A percentile compares a stretch with the other conserved stretches of the same genome.
Evolutionary conservation across 305 asterid species (phyloP).

Genomic region (Salvia sclarea): DNA sequence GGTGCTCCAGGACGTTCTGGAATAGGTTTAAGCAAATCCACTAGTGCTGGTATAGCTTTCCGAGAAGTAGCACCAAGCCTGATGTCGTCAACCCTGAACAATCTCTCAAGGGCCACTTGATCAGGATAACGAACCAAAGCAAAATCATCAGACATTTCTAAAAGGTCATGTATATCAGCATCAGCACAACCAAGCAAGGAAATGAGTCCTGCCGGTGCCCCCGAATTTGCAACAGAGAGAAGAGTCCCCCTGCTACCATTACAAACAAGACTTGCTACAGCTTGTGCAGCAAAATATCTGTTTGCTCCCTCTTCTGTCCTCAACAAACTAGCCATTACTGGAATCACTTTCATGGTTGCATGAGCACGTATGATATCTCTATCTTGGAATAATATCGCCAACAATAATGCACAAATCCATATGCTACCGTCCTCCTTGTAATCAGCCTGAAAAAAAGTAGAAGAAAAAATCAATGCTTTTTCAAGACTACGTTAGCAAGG

Average conservation of each 20-base stretch:
- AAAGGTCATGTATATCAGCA: slow-evolving; percentile 74
- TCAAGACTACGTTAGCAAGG: slow-evolving; percentile 23
- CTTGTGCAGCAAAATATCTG: slow-evolving; percentile 98
- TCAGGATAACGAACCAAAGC: slow-evolving; percentile 85
- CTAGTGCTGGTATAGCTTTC: slow-evolving; percentile 97
- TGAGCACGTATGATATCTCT: slow-evolving; percentile 85
- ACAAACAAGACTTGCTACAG: slow-evolving; percentile 91
- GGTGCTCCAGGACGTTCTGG: slow-evolving; percentile 99
- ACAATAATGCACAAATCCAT: slow-evolving; percentile 82
- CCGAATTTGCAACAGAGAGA: slow-evolving; percentile 97
- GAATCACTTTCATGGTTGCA: slow-evolving; percentile 86
- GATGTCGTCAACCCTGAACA: slow-evolving; percentile 97
- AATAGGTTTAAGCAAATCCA: slow-evolving; percentile 96
- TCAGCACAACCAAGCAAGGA: slow-evolving; percentile 94
- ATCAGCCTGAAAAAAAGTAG: slow-evolving; percentile 56
- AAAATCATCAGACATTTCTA: slow-evolving; percentile 85
- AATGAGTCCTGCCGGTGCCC: slow-evolving; percentile 91
- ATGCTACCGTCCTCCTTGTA: slow-evolving; percentile 82
- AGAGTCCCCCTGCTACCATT: slow-evolving; percentile 99
- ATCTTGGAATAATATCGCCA: slow-evolving; percentile 84
- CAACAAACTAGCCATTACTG: slow-evolving; percentile 79
- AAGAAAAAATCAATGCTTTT: slow-evolving; percentile 3
- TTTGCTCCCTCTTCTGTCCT: slow-evolving; percentile 86
- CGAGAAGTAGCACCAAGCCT: slow-evolving; percentile 95
- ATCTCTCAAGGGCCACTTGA: slow-evolving; percentile 92